Evolutionary conservation across 768 basidiomycete genomes (phyloP).

Genomic region (Lactarius tabidus): DNA sequence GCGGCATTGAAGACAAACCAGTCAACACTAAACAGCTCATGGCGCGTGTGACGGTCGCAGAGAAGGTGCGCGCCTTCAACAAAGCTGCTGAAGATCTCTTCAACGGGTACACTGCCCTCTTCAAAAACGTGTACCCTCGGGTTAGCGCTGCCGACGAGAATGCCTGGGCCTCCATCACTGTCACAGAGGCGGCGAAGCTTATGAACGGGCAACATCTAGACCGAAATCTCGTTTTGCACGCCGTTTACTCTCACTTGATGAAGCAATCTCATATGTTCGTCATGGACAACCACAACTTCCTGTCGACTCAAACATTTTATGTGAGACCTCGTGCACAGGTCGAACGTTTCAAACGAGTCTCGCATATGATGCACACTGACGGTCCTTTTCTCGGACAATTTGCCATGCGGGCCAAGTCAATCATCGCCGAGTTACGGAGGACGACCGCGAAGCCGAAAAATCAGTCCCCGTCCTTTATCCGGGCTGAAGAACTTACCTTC

Average conservation of each 20-base stretch:
- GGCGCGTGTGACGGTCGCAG: constrained; percentile 64
- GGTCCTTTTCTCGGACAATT: constrained; percentile 47
- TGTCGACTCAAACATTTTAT: constrained; percentile 47
- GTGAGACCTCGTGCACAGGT: constrained; percentile 63
- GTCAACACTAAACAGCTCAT: constrained; percentile 37
- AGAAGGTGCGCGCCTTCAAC: constrained; percentile 52
- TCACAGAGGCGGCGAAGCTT: constrained; percentile 48
- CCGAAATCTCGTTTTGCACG: constrained; percentile 42
- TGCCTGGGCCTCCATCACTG: constrained; percentile 53
- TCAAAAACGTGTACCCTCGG: constrained; percentile 38
- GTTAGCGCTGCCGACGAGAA: constrained; percentile 44
- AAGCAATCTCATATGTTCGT: constrained; percentile 48
- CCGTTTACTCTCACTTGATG: constrained; percentile 65
- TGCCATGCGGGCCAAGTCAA: constrained; percentile 42
- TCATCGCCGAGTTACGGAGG: constrained; percentile 34
- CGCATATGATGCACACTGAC: constrained; percentile 42
- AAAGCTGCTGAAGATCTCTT: constrained; percentile 41
- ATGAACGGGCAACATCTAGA: constrained; percentile 1
- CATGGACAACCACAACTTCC: constrained; percentile 44
- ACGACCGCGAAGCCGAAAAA: not conserved
- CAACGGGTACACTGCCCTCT: constrained; percentile 34
- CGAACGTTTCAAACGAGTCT: constrained; percentile 45
- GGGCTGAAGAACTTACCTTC: constrained; percentile 39
- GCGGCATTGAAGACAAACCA: constrained; percentile 38
- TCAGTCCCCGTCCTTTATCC: constrained; percentile 33